Conservation (phyloP, 495 filamentous ascomycete genomes). For the Geoglossum glabrum region DNA sequence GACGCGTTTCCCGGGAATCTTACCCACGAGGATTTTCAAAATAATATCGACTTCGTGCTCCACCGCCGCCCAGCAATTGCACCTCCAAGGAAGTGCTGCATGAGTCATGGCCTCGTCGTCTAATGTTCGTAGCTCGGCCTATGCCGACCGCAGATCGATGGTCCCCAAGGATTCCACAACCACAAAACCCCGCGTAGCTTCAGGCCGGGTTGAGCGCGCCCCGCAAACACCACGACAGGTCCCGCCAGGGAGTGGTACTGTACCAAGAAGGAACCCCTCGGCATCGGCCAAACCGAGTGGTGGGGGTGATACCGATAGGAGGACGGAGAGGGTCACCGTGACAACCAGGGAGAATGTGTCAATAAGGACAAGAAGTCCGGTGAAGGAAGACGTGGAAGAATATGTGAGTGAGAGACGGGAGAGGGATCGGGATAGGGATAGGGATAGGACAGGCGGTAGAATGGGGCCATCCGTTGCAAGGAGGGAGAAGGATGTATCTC, state of each 20-base stretch:
- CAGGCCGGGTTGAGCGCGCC: neutral
- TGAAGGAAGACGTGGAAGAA: conserved; percentile 31
- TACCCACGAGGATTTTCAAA: neutral
- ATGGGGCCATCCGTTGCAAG: neutral
- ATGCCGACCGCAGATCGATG: conserved; percentile 10
- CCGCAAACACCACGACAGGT: neutral
- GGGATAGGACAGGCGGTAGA: neutral
- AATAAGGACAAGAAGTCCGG: conserved; percentile 40
- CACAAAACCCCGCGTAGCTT: conserved; percentile 10
- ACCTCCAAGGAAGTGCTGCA: neutral
- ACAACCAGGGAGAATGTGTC: conserved; percentile 46
- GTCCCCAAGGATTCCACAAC: conserved; percentile 8
- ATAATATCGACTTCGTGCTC: neutral
- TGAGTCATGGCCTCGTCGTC: neutral
- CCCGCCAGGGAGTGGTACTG: neutral
- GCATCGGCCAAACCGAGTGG: neutral
- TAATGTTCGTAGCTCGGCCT: conserved; percentile 7
- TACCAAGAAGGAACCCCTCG: neutral
- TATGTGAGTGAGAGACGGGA: conserved; percentile 2
- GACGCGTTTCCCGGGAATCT: neutral
- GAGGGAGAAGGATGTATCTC: neutral
- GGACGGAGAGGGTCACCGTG: conserved; percentile 11
- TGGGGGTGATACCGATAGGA: neutral
- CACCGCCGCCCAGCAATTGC: neutral
- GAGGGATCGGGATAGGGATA: neutral